These are phyloP conservation scores for Cyclotella atomus DNA, from an alignment of 108 stramenopile species.

Conservation along the genomic window DNA sequence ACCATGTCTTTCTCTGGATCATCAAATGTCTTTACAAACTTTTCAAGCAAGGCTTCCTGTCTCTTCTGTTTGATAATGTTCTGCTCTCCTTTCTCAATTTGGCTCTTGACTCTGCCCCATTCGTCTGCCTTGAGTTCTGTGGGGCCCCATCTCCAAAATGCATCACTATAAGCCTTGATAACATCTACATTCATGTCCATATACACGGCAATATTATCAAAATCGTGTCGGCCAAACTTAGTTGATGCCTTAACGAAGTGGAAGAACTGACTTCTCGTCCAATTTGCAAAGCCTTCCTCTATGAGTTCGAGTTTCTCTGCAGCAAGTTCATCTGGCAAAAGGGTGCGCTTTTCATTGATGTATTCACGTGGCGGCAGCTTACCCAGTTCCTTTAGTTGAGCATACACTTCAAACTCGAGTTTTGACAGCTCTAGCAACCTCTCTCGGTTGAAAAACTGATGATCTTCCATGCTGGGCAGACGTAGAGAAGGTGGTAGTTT, in stretches of 20 bases:
- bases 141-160: conserved; percentile 86
- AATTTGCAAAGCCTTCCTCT: conserved; percentile 85
- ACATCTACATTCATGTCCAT: conserved; percentile 88
- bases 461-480: conserved; percentile 92
- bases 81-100: conserved; percentile 86
- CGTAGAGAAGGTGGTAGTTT: conserved; percentile 76
- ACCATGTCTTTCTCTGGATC: conserved; percentile 83
- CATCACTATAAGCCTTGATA: conserved; percentile 84
- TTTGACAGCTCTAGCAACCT: conserved; percentile 83
- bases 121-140: conserved; percentile 80
- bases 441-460: conserved; percentile 93
- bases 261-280: conserved; percentile 87
- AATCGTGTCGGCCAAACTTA: conserved; percentile 83
- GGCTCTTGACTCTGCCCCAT: conserved; percentile 79
- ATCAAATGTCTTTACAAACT: conserved; percentile 85
- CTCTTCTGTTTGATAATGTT: conserved; percentile 80
- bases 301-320: conserved; percentile 86
- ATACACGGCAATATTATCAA: conserved; percentile 78
- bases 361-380: conserved; percentile 71
- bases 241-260: conserved; percentile 73
- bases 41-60: conserved; percentile 64
- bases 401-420: conserved; percentile 80
- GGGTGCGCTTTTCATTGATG: conserved; percentile 54
- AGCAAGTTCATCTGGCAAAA: conserved; percentile 78
- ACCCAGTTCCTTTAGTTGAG: conserved; percentile 74